Base-by-base conservation (phyloP, 2,329 filamentous ascomycete species). In the Trichophyton verrucosum region DNA sequence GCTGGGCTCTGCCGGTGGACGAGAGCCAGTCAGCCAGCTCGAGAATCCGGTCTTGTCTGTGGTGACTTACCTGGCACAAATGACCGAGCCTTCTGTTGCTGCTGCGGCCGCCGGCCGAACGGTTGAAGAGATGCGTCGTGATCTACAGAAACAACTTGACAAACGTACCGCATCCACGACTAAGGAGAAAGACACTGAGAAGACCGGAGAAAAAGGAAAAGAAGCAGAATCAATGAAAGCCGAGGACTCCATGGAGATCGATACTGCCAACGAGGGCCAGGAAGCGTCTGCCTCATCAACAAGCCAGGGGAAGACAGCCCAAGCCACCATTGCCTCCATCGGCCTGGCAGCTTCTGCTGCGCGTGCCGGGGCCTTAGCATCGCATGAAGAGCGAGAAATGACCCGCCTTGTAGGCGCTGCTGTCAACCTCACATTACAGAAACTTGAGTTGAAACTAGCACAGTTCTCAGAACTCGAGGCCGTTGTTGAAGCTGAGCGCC, bases 21-120 rank as follows among this genome's bases (percentile, higher is more conserved):
- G 90, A 64, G 81, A 96, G 53, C 94, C 94, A 0, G 94, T 97
- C 73, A 91, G 84, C 72, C 89, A 95, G 71, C 86, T 88, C 13
- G 94, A 99, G 69, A 99, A 97, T 73, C 92, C 95, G 0, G 89
- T 99, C 64, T 87, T 99, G 82, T 96, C 91, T 20, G 94, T 97
- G 1, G 89, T 99, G 67, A 88, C 89, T 60, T 99, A 96, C 79
- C 80, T 99, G 9, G 92, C 92, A 57, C 89, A 90, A 65, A 83
- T 99, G 62, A 89, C 91, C 1, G 91, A 96, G 66, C 92, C 94
- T 1, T 86, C 86, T 53, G 90, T 92, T 65, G 91, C 94, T 1
- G 92, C 94, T 0, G 91, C 91, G 0, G 92, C 94, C 0, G 91
- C 92, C 7, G 90, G 87, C 67, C 90, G 88, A 68, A 94, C 89